phyloP scores from a whole-genome alignment of 495 filamentous ascomycete genomes.

The Tirmania nivea region DNA sequence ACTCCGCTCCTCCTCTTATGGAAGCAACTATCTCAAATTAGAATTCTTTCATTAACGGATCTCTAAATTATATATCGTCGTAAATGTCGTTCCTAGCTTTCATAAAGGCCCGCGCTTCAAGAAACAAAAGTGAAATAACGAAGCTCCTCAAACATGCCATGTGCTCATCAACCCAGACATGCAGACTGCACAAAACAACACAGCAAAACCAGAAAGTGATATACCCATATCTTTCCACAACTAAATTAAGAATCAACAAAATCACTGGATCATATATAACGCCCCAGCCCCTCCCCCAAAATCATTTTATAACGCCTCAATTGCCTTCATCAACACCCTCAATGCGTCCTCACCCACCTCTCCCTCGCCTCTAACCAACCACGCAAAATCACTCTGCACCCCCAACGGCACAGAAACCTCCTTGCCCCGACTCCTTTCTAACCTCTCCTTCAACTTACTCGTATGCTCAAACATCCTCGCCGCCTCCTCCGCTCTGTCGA shows the following conservation, averaged over 20 bases:
- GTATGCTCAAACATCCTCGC: slow-evolving; percentile 93
- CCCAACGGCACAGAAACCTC: slow-evolving; percentile 68
- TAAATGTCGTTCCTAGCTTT: no score
- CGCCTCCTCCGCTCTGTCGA: slow-evolving; percentile 72
- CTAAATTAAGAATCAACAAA: neutral
- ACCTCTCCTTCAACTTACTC: slow-evolving; percentile 61
- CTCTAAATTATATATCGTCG: no score
- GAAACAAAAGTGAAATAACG: neutral
- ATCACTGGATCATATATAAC: neutral
- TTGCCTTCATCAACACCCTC: slow-evolving; percentile 51
- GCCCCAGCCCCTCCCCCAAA: neutral
- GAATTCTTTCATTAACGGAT: no score
- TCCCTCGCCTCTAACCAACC: slow-evolving; percentile 38
- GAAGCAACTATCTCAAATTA: no score
- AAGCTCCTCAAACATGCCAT: neutral
- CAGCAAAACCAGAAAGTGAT: neutral
- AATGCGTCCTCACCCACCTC: slow-evolving; percentile 30
- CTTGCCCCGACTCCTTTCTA: slow-evolving; percentile 48
- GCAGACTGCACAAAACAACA: neutral
- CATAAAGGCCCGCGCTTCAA: neutral
- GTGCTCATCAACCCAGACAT: neutral
- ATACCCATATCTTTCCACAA: neutral
- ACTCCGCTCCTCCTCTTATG: no score
- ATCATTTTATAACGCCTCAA: slow-evolving; percentile 43
- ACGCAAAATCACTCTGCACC: slow-evolving; percentile 75